phyloP scores from a whole-genome alignment of 805 yeast species.

The Kuraishia capsulata region DNA sequence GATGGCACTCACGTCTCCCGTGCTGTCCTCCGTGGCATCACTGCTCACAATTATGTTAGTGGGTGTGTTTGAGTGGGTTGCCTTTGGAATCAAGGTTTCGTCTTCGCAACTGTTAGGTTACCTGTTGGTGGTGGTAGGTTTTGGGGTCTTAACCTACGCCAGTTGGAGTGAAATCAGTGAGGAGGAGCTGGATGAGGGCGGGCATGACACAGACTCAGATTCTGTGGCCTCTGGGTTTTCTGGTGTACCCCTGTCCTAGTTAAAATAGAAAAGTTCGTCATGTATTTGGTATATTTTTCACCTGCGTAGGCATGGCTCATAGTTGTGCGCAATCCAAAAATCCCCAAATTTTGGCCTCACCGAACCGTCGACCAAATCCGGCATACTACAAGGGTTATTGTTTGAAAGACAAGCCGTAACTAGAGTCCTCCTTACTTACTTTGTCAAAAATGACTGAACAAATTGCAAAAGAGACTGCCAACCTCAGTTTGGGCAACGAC shows the following conservation, averaged over 20 bases:
- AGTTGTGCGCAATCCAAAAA: background rate
- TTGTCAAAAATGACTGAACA: slow-evolving; percentile 14
- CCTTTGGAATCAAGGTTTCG: slow-evolving; percentile 52
- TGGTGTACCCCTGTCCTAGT: background rate
- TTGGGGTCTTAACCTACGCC: slow-evolving; percentile 52
- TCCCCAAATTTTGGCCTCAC: background rate
- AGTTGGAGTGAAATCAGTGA: slow-evolving; percentile 53
- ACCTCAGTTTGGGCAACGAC: slow-evolving; percentile 19
- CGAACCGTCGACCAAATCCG: too few species aligned
- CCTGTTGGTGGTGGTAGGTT: slow-evolving; percentile 58
- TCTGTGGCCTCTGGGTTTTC: slow-evolving; percentile 9
- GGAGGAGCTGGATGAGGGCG: slow-evolving; percentile 26
- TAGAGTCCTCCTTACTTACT: too few species aligned
- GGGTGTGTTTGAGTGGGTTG: slow-evolving; percentile 64
- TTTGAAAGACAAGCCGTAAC: too few species aligned
- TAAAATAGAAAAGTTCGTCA: background rate
- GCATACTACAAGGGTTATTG: too few species aligned
- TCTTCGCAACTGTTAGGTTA: slow-evolving; percentile 61
- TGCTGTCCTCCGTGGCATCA: slow-evolving; percentile 53
- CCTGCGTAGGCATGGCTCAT: background rate
- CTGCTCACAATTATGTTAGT: slow-evolving; percentile 72
- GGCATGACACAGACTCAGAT: slow-evolving; percentile 22
- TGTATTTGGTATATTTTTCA: too few species aligned
- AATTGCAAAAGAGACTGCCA: slow-evolving; percentile 12
- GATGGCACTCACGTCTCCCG: slow-evolving; percentile 83